Evolutionary conservation across 225 moss, liverwort and hornwort genomes (phyloP).

Genomic region (Bryoerythrophyllum caledonicum): DNA sequence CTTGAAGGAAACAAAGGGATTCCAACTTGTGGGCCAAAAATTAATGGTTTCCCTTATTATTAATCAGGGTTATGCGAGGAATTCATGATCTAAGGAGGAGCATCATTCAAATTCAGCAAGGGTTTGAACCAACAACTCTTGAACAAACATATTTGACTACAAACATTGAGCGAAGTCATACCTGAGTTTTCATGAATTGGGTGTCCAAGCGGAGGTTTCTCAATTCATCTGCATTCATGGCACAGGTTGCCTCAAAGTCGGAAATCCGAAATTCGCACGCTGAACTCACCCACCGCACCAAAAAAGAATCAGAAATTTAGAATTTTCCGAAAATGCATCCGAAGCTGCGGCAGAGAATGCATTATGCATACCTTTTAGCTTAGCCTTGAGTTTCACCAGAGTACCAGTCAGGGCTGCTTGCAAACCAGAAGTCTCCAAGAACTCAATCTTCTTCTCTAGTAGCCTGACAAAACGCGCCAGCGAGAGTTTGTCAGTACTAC

Average conservation of each 20-base stretch:
- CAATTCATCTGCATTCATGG: slow-evolving; percentile 47
- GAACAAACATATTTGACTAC: background rate
- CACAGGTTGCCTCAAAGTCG: slow-evolving; percentile 53
- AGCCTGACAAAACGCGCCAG: slow-evolving; percentile 39
- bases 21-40: no score
- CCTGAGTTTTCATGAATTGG: slow-evolving; percentile 62
- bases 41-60: no score
- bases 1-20: no score
- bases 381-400: slow-evolving; percentile 58
- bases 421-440: slow-evolving; percentile 62
- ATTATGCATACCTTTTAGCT: slow-evolving; percentile 57
- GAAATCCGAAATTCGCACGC: slow-evolving; percentile 55
- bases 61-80: background rate
- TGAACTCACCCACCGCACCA: slow-evolving; percentile 12
- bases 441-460: slow-evolving; percentile 65
- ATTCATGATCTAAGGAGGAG: background rate
- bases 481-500: background rate
- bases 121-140: background rate
- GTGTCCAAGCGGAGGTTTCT: slow-evolving; percentile 46
- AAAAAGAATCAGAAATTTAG: background rate
- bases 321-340: background rate
- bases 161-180: slow-evolving; percentile 15
- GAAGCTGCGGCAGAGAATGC: slow-evolving; percentile 1
- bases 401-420: slow-evolving; percentile 80
- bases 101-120: background rate